A percentile compares a stretch with the other conserved stretches of the same genome.
phyloP scores from a whole-genome alignment of 768 basidiomycete genomes.

The Amanita jacksonii region DNA sequence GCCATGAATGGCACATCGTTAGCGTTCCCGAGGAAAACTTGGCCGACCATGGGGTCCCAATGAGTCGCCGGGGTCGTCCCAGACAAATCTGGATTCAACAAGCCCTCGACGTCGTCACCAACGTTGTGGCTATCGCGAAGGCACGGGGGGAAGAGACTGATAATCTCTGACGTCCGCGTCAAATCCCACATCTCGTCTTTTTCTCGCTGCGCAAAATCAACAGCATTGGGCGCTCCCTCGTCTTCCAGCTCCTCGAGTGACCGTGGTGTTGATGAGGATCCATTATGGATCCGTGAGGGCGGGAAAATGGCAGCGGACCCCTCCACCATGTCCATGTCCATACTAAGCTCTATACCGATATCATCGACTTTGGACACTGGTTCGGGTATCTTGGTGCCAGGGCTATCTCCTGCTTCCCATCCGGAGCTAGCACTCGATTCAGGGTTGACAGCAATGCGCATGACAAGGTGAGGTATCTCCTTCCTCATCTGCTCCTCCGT shows the following conservation, averaged over 20 bases:
- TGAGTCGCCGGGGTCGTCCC: conserved; percentile 26
- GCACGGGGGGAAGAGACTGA: conserved; percentile 31
- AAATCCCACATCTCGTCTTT: conserved; percentile 86
- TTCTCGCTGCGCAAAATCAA: conserved; percentile 78
- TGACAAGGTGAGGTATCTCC: conserved; percentile 43
- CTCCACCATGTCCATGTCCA: conserved; percentile 15
- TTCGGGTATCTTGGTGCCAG: too few species aligned
- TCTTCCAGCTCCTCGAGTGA: neutral
- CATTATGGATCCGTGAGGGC: too few species aligned
- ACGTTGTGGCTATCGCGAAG: neutral
- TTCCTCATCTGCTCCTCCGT: conserved; percentile 32
- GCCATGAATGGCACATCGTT: conserved; percentile 59
- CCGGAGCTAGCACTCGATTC: conserved; percentile 15
- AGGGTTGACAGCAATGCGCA: conserved; percentile 31
- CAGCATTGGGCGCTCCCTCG: conserved; percentile 37
- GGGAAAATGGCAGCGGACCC: too few species aligned
- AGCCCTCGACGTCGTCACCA: neutral
- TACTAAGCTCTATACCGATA: conserved; percentile 13
- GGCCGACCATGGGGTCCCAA: conserved; percentile 52
- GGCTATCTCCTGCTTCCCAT: conserved; percentile 8
- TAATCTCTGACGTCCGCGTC: conserved; percentile 75
- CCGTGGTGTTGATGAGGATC: neutral
- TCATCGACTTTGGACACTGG: neutral
- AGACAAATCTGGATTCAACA: conserved; percentile 1
- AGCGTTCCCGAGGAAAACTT: conserved; percentile 76